Base-by-base conservation (phyloP, 768 basidiomycete species). In the Suillus subaureus region DNA sequence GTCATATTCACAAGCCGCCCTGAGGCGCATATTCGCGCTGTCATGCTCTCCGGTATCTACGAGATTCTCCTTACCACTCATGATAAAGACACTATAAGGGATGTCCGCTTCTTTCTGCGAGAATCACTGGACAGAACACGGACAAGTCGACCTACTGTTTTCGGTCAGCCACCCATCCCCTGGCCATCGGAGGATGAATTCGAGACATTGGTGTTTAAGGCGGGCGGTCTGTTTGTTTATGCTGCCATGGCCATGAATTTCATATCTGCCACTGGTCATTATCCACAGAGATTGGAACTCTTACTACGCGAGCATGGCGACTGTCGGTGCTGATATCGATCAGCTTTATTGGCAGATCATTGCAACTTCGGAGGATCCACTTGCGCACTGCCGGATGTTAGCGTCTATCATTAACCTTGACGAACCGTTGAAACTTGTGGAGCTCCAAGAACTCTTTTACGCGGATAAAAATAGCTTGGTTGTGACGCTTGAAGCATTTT, bases 141-240 rank as follows among this genome's bases (percentile, higher is more conserved):
- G 11, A 47, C 61, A 1, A 39, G 16, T 6, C 69, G 66, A 51
- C 35, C 40, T 28, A 23, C 28, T 6, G 37, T 49, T 2, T 64
- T 68, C 62, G 33, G 23, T 3, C 64, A 28, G 1, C 54, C 66
- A 4, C 62, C 66, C 4, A 31, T 61, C 2, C 66, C 64, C 1
- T 71, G 71, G 71, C 71, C 71, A 4, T 69, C 66, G 6, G 64
- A 63, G 8, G 62, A 65, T 39, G 69, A 64, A 23, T 40, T 71
- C 15, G 66, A 70, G 11, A 58, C 66, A 0, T 62, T 71, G n/a
- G 64, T 64, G 2, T 58, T 56, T 2, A 67, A 63, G 13, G 67
- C 71, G 1, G 62, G 28, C 12, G 68, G 68, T 6, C 61, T 64
- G 0, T 72, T 70, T 33, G 52, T 72, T 0, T 70, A 70, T n/a